A percentile compares a stretch with the other conserved stretches of the same genome.
phyloP scores from a whole-genome alignment of 805 yeast species.

The Nakazawaea anatomiae region DNA sequence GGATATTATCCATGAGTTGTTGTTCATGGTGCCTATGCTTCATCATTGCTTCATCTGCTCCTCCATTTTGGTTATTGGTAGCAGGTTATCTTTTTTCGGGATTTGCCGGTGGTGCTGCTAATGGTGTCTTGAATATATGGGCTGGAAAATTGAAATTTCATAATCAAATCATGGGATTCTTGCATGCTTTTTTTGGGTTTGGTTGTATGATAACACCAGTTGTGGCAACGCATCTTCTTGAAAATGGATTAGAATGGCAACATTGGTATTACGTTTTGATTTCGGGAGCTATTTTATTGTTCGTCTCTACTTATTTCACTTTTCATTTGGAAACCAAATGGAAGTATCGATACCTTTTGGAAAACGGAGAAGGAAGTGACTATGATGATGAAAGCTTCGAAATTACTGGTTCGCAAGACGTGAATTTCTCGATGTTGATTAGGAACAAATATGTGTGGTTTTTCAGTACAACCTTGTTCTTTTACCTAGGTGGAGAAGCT shows the following conservation, averaged over 20 bases:
- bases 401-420: constrained; percentile 11
- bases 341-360: constrained; percentile 30
- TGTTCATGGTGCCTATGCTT: constrained; percentile 5
- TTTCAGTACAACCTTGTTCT: constrained; percentile 36
- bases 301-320: constrained; percentile 20
- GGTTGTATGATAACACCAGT: constrained; percentile 51
- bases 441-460: constrained; percentile 33
- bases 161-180: constrained; percentile 44
- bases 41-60: constrained; percentile 3
- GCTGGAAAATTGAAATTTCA: constrained; percentile 40
- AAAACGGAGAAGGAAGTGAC: not conserved
- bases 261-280: constrained; percentile 36
- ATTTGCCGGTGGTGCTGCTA: constrained; percentile 10
- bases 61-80: constrained; percentile 7
- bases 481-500: constrained; percentile 49
- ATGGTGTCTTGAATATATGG: constrained; percentile 35
- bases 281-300: constrained; percentile 19
- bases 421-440: constrained; percentile 16
- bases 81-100: constrained; percentile 5
- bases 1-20: constrained; percentile 1
- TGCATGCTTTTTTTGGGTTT: constrained; percentile 49
- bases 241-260: constrained; percentile 36
- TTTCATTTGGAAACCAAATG: constrained; percentile 40
- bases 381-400: constrained; percentile 1
- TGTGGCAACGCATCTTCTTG: constrained; percentile 34